These are phyloP conservation scores for Gentiana dahurica DNA, from an alignment of 257 asterid species.

Conservation along the genomic window DNA sequence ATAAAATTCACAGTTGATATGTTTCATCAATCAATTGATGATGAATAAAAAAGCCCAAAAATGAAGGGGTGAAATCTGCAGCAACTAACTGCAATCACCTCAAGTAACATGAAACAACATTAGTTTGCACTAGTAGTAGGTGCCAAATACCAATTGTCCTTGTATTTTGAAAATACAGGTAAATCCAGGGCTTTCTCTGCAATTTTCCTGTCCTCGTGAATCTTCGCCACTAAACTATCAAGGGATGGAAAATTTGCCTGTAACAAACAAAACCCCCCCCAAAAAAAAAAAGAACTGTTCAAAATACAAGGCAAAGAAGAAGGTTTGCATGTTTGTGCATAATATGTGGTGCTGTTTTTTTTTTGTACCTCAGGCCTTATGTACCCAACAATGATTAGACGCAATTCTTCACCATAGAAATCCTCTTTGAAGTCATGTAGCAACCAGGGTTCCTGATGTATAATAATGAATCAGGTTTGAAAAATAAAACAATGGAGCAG, in stretches of 20 bases:
- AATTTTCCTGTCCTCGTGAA: conserved; percentile 50
- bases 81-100: no score
- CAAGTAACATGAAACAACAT: background rate
- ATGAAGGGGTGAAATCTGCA: no score
- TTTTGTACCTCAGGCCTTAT: conserved; percentile 74
- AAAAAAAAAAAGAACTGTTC: background rate
- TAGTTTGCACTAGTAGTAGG: conserved; percentile 10
- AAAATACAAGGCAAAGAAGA: background rate
- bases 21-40: no score
- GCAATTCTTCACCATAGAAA: conserved; percentile 80
- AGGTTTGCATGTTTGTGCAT: no score
- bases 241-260: conserved; percentile 72
- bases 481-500: background rate
- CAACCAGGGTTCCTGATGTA: conserved; percentile 85
- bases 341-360: no score
- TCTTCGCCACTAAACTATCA: conserved; percentile 64
- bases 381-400: conserved; percentile 72
- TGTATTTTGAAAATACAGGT: conserved; percentile 43
- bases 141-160: conserved; percentile 41
- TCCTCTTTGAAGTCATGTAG: conserved; percentile 76
- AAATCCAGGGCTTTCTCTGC: conserved; percentile 76
- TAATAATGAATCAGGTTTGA: conserved; percentile 9
- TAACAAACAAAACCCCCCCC: conserved; percentile 1
- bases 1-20: no score
- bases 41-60: no score